Conservation (phyloP, 805 yeast species). For the Saccharomycopsis sp. region DNA sequence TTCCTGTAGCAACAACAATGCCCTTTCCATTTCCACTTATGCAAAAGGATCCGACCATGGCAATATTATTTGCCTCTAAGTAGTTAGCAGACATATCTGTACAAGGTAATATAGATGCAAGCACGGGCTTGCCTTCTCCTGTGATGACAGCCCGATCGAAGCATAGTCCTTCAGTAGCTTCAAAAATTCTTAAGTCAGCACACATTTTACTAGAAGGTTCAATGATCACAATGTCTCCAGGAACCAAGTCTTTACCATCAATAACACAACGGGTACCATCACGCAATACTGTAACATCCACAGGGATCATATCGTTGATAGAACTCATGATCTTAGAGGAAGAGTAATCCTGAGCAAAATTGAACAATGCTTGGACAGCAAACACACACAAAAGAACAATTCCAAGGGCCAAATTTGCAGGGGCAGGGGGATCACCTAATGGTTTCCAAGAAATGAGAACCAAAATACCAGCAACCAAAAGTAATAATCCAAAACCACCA, state of each 20-base stretch:
- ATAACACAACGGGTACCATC: constrained; percentile 28
- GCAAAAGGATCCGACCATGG: too few relatives aligned
- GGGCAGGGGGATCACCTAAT: constrained; percentile 40
- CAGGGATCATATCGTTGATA: constrained; percentile 38
- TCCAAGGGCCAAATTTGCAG: constrained; percentile 39
- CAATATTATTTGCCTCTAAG: too few relatives aligned
- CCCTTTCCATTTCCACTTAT: too few relatives aligned
- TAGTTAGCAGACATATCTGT: too few relatives aligned
- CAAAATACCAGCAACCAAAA: too few relatives aligned
- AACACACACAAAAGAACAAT: constrained; percentile 36
- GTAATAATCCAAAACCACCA: too few relatives aligned
- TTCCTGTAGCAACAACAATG: too few relatives aligned
- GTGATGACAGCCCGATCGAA: too few relatives aligned
- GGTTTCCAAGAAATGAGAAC: constrained; percentile 48
- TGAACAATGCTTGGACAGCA: constrained; percentile 37
- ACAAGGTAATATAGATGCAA: too few relatives aligned
- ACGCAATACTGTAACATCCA: constrained; percentile 32
- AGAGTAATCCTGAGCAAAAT: constrained; percentile 42
- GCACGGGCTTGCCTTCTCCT: too few relatives aligned
- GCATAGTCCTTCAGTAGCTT: too few relatives aligned
- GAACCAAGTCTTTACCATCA: constrained; percentile 34
- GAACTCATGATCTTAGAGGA: constrained; percentile 43
- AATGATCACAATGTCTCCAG: constrained; percentile 39
- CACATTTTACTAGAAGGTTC: constrained; percentile 38
- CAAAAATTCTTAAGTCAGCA: too few relatives aligned